phyloP scores from a whole-genome alignment of 2,329 filamentous ascomycete species.

The Pseudocercospora vitis region DNA sequence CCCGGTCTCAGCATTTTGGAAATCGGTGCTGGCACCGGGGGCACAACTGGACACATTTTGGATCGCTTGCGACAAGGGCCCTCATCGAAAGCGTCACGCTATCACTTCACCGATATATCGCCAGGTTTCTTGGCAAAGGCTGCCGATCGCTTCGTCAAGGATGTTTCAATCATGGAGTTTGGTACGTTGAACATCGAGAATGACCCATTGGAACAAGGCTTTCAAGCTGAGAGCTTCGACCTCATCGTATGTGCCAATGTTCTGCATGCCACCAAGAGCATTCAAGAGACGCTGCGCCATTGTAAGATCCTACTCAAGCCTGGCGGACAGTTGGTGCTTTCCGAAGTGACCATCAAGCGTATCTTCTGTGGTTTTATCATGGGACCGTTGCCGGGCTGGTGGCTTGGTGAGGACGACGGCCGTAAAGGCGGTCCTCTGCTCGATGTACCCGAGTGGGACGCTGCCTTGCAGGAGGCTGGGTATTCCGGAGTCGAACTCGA shows the following conservation, averaged over 20 bases:
- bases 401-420: conserved; percentile 31
- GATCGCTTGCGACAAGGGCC: background rate
- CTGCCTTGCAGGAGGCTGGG: conserved; percentile 26
- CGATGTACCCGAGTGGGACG: conserved; percentile 36
- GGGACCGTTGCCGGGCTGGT: conserved; percentile 14
- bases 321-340: conserved; percentile 15
- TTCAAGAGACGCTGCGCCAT: conserved; percentile 26
- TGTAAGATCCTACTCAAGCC: conserved; percentile 24
- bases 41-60: conserved; percentile 13
- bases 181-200: conserved; percentile 35
- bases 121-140: conserved; percentile 44
- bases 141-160: conserved; percentile 21
- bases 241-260: conserved; percentile 32
- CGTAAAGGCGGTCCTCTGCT: conserved; percentile 27
- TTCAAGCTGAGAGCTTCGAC: conserved; percentile 33
- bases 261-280: conserved; percentile 27
- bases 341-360: conserved; percentile 17
- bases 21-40: conserved; percentile 49
- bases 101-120: conserved; percentile 51
- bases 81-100: conserved; percentile 26
- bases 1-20: conserved; percentile 48
- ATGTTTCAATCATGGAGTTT: conserved; percentile 26
- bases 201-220: conserved; percentile 38
- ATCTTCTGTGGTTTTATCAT: conserved; percentile 16
- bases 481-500: conserved; percentile 14